Conservation (phyloP, 176 grass and related monocot genomes). For the Carex pumila region DNA sequence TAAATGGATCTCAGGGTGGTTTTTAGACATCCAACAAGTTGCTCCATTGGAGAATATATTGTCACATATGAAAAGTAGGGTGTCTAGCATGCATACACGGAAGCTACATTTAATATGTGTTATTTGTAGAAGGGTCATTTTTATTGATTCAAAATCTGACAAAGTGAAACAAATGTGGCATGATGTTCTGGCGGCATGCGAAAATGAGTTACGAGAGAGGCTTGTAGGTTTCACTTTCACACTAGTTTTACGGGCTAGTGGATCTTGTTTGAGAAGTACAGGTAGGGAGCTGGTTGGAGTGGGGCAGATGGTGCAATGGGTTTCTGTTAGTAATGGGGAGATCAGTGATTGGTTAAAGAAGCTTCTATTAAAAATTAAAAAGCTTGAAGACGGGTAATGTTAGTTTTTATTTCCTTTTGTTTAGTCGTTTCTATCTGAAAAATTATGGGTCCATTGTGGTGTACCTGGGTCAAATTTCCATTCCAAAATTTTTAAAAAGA, state of each 20-base stretch:
- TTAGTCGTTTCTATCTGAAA: not conserved
- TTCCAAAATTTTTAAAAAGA: not conserved
- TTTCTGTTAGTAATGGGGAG: constrained; percentile 28
- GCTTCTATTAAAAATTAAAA: constrained; percentile 42
- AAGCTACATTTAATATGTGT: constrained; percentile 74
- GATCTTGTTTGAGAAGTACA: constrained; percentile 9
- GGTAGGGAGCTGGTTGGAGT: constrained; percentile 48
- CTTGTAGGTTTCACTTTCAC: constrained; percentile 54
- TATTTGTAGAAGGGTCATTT: constrained; percentile 62
- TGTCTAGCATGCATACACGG: constrained; percentile 37
- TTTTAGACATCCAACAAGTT: constrained; percentile 19
- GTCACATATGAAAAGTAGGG: constrained; percentile 19
- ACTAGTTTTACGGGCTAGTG: constrained; percentile 27
- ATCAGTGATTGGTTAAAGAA: constrained; percentile 30
- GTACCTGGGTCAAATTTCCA: not conserved
- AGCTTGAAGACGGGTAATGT: constrained; percentile 43
- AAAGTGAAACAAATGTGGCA: constrained; percentile 39
- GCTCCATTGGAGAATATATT: constrained; percentile 32
- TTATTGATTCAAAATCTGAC: constrained; percentile 20
- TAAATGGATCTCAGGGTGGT: constrained; percentile 52
- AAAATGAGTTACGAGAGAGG: constrained; percentile 57
- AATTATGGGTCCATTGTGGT: not conserved
- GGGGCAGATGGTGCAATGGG: constrained; percentile 67
- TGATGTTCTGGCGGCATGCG: constrained; percentile 50
- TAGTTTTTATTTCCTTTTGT: not conserved